These are phyloP conservation scores for Fusarium denticulatum DNA, from an alignment of 2,329 filamentous ascomycete species.

Conservation along the genomic window DNA sequence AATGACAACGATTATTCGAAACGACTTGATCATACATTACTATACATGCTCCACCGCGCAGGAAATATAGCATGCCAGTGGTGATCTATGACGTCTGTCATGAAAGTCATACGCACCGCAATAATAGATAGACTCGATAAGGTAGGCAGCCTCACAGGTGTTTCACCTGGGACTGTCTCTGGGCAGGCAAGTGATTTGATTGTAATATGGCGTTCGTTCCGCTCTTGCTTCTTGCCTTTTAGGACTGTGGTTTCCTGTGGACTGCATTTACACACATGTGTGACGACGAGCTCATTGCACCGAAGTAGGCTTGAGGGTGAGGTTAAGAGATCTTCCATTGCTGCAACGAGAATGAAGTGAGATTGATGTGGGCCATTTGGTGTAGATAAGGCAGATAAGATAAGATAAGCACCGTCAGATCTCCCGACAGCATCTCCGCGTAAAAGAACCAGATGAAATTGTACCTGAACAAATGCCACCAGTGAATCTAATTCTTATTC, in stretches of 20 bases:
- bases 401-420: not conserved
- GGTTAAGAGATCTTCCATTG: not conserved
- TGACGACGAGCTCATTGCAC: not conserved
- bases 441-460: not conserved
- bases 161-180: not conserved
- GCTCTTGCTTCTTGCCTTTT: not conserved
- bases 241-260: too few species aligned
- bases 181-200: not conserved
- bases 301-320: not conserved
- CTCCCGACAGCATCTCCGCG: not conserved
- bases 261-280: accelerated
- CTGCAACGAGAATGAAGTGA: too few species aligned
- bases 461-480: too few species aligned
- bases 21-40: not conserved
- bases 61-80: accelerated
- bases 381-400: not conserved
- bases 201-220: too few species aligned
- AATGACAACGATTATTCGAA: not conserved
- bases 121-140: too few species aligned
- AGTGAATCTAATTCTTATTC: not conserved
- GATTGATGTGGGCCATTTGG: too few species aligned
- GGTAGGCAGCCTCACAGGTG: too few species aligned
- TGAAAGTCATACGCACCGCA: too few species aligned
- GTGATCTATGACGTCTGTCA: accelerated
- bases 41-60: not conserved